Percentiles rank a stretch among this genome's conserved stretches.
Evolutionary conservation across 2,329 filamentous ascomycete genomes (phyloP).

Genomic region (Ceratocystis variospora): DNA sequence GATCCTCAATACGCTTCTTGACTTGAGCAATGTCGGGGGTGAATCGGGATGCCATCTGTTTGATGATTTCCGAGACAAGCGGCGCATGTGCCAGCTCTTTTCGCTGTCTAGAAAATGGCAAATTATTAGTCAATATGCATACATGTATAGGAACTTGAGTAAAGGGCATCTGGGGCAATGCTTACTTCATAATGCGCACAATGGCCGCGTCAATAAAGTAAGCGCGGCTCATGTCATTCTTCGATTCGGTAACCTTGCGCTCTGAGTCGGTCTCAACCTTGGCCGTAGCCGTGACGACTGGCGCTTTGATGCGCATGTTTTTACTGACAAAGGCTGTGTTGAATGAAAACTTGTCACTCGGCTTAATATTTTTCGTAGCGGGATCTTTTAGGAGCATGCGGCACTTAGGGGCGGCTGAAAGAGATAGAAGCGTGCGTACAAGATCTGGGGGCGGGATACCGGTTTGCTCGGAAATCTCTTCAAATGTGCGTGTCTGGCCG

Average conservation of each 20-base stretch:
- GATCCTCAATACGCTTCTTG: conserved; percentile 66
- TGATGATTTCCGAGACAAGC: conserved; percentile 57
- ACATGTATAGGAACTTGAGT: neutral
- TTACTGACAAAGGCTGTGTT: conserved; percentile 72
- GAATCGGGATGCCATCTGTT: conserved; percentile 55
- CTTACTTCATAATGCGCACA: conserved; percentile 76
- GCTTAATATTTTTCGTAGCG: conserved; percentile 60
- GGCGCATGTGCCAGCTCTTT: conserved; percentile 57
- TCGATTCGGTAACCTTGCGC: conserved; percentile 57
- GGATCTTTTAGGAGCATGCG: conserved; percentile 70
- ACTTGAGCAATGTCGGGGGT: conserved; percentile 63
- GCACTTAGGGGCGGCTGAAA: conserved; percentile 73
- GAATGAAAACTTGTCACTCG: conserved; percentile 66
- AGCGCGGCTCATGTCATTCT: conserved; percentile 57
- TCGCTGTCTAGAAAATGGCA: conserved; percentile 42
- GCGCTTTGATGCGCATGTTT: conserved; percentile 76
- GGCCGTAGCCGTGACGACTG: conserved; percentile 65
- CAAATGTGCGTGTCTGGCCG: conserved; percentile 35
- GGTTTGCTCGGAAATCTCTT: conserved; percentile 72
- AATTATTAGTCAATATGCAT: conserved; percentile 23
- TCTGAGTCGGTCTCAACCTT: conserved; percentile 67
- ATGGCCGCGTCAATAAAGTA: conserved; percentile 64
- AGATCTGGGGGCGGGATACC: conserved; percentile 65
- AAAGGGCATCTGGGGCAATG: conserved; percentile 21
- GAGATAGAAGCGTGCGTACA: conserved; percentile 61